Evolutionary conservation across 257 asterid species (phyloP), one percentile per base, ranked within the genome.

Genomic region (Solanum gracilifrons): DNA sequence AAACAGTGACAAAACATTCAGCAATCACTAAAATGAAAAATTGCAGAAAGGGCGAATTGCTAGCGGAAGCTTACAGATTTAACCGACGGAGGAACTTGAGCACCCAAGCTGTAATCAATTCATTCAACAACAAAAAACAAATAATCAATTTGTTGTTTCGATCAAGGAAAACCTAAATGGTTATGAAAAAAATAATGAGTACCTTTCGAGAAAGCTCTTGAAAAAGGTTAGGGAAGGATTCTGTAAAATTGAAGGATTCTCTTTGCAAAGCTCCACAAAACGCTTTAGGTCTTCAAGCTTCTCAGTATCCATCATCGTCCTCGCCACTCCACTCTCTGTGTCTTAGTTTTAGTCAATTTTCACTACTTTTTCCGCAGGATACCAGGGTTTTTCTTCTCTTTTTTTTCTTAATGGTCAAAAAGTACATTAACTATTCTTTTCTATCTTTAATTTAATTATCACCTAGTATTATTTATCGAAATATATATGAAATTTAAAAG

Each of bases 141-240:
- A 3, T 23, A 66, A 69, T 51, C 27, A 48, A 87, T 9, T 55
- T 58, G 85, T 60, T 33, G 60, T 31, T 27, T 7, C 55, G 16
- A 58, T 7, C 85, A 72, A 86, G 25, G 23, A 80, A 48, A 82
- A 20, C n/a, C 4, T 11, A 29, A 48, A 75, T 31, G n/a, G 25
- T 39, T 32, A 69, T 13, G 35, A 60, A 13, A 21, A 64, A 62
- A 64, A 5, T 1, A 15, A 64, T n/a, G 15, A 83, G 69, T 60
- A 95, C 99, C 98, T 93, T 48, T 90, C 93, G 32, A 95, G 97
- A 91, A 88, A 95, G 85, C 37, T 86, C 87, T 90, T 94, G 94
- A 94, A 92, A 87, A 95, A 95, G 20, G 93, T 89, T 72, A 95
- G 90, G 18, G 96, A 87, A 6, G 96, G 92, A 32, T 85, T 33